Evolutionary conservation across 1,284 basidiomycete species (phyloP), one percentile per base, ranked within the genome.

Genomic region (Apiotrichum sp.): DNA sequence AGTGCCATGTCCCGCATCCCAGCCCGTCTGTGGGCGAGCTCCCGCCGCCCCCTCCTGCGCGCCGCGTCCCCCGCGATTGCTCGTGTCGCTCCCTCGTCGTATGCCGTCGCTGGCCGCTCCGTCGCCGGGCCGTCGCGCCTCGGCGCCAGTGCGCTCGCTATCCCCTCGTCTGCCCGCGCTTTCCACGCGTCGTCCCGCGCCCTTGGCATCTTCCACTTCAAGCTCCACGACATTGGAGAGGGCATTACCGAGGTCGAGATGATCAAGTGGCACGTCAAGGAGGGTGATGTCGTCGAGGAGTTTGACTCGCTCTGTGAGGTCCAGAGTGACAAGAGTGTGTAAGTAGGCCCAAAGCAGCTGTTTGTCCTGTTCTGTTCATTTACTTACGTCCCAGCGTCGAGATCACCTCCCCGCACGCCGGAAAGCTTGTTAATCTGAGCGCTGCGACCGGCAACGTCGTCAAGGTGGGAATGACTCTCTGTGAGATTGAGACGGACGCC

Each of bases 151-250:
- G 41, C 6, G 32, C 58, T 56, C 32, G 51, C 41, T 1, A 56
- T 61, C 52, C 51, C 55, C 61, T 53, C 58, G 5, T 56, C 61
- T 29, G 29, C 29, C 29, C 58, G 60, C 32, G 51, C 41, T 1
- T 58, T 61, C 52, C 51, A 57, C 61, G 55, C 58, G 5, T 56
- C 61, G 6, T 32, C 39, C 16, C 40, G 38, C 29, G 29, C 42
- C 13, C 50, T 39, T 14, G 62, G 52, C 4, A 53, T 55, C 6
- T 65, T 65, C 51, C 68, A 69, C 9, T 96, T 95, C 81, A 89
- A 87, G 62, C 83, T 96, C n/a, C 90, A 91, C 11, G 93, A 97
- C 72, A 93, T 96, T 65, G 93, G 93, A 8, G 93, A 97, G 76
- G 93, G 80, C 5, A 81, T 81, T 62, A 89, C 88, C 36, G 89